These are phyloP conservation scores for Taiozyma sp. DNA, from an alignment of 1,139 yeast genomes.

Conservation along the genomic window DNA sequence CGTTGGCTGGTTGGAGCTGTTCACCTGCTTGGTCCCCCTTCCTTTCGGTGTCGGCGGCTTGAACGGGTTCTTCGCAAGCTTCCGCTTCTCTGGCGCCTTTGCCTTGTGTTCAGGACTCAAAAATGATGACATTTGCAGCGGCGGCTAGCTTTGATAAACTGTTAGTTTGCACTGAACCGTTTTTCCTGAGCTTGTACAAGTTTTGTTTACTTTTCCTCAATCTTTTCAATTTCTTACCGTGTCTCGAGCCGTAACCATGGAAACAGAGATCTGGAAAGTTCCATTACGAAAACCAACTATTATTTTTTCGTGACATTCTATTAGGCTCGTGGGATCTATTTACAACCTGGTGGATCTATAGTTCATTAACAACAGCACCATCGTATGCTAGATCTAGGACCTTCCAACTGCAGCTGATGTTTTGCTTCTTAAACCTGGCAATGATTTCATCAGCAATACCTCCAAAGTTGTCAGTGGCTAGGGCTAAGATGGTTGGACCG, in stretches of 20 bases:
- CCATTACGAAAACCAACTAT: not conserved
- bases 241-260: not conserved
- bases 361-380: conserved; percentile 55
- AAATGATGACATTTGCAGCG: not conserved
- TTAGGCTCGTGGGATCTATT: not conserved
- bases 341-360: not conserved
- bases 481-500: conserved; percentile 93
- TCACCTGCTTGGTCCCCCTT: not conserved
- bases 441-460: conserved; percentile 77
- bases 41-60: not conserved
- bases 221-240: not conserved
- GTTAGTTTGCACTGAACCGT: not conserved
- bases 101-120: not conserved
- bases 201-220: not conserved
- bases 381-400: conserved; percentile 81
- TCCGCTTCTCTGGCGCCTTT: not conserved
- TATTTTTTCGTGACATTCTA: not conserved
- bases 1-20: conserved; percentile 2
- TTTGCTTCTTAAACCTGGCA: conserved; percentile 58
- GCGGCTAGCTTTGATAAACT: not conserved
- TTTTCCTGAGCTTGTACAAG: not conserved
- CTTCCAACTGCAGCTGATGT: conserved; percentile 76
- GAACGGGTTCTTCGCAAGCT: not conserved
- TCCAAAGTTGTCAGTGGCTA: conserved; percentile 87
- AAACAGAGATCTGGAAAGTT: not conserved